These are phyloP conservation scores for Endocladia muricata DNA, from an alignment of 31 red algal genomes.

Conservation along the genomic window DNA sequence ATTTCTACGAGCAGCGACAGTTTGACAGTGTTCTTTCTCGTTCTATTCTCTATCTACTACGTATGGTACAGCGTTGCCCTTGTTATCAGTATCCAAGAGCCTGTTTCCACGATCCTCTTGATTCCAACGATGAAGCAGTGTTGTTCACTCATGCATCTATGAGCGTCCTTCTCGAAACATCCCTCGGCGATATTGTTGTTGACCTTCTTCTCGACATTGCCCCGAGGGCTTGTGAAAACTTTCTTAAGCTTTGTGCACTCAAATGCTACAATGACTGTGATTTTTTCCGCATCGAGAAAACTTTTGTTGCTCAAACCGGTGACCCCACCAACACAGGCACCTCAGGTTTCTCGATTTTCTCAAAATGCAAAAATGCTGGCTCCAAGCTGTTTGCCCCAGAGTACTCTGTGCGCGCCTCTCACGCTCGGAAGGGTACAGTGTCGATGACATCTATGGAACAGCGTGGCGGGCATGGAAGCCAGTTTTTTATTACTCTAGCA, in stretches of 20 bases:
- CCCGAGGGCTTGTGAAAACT: constrained; percentile 64
- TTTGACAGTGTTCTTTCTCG: too few species aligned
- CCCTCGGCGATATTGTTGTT: constrained; percentile 77
- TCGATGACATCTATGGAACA: constrained; percentile 50
- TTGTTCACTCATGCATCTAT: too few species aligned
- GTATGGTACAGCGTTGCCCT: too few species aligned
- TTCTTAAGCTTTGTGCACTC: constrained; percentile 75
- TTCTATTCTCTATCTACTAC: too few species aligned
- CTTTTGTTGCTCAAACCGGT: constrained; percentile 81
- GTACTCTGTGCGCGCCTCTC: constrained; percentile 22
- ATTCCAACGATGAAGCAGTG: too few species aligned
- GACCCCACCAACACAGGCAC: constrained; percentile 72
- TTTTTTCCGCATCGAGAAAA: constrained; percentile 73
- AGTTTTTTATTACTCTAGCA: constrained; percentile 79
- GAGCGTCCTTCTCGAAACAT: constrained; percentile 85
- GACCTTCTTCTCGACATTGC: constrained; percentile 46
- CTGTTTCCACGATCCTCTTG: too few species aligned
- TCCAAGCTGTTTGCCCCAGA: constrained; percentile 42
- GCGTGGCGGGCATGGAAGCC: constrained; percentile 38
- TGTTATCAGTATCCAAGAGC: too few species aligned
- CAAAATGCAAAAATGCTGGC: constrained; percentile 29
- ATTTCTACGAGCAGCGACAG: too few species aligned
- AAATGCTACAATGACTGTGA: constrained; percentile 88
- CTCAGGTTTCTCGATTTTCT: constrained; percentile 57
- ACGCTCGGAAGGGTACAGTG: constrained; percentile 61